Conservation (phyloP, 2,329 filamentous ascomycete genomes). For the Hypoxylon sp. region DNA sequence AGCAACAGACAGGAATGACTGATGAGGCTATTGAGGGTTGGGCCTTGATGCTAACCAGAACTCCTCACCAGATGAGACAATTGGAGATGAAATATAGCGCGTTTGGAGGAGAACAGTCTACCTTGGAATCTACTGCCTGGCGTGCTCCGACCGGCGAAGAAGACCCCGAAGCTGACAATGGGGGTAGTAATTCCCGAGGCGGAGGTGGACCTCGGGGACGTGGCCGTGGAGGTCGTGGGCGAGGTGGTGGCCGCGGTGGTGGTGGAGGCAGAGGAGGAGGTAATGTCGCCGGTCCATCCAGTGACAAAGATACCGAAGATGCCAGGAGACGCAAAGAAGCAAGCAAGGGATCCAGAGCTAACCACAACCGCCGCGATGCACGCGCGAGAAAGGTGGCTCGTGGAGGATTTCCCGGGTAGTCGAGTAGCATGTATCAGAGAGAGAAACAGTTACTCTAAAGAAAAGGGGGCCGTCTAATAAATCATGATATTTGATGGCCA, state of each 20-base stretch:
- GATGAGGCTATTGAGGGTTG: conserved; percentile 96
- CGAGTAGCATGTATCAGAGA: background rate
- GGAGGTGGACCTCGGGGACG: conserved; percentile 56
- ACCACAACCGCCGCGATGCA: conserved; percentile 83
- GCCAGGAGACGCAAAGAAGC: conserved; percentile 82
- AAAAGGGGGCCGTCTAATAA: background rate
- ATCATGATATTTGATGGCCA: background rate
- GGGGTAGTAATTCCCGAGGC: conserved; percentile 50
- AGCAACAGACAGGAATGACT: conserved; percentile 83
- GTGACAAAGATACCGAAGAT: conserved; percentile 75
- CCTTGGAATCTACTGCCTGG: conserved; percentile 74
- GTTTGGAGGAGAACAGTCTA: conserved; percentile 72
- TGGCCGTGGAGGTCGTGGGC: conserved; percentile 56
- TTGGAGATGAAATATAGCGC: conserved; percentile 75
- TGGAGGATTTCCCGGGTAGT: conserved; percentile 50
- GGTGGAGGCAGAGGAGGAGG: conserved; percentile 63
- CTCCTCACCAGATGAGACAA: conserved; percentile 71
- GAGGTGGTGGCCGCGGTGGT: conserved; percentile 55
- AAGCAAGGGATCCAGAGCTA: conserved; percentile 81
- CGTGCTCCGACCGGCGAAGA: conserved; percentile 62
- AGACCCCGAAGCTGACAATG: conserved; percentile 59
- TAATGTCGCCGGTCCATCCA: conserved; percentile 69
- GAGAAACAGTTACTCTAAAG: background rate
- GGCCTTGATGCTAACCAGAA: conserved; percentile 83
- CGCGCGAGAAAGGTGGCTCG: conserved; percentile 72